A percentile compares a stretch with the other conserved stretches of the same genome.
Evolutionary conservation across 306 rosid species (phyloP).

Genomic region (Lathyrus aphaca): DNA sequence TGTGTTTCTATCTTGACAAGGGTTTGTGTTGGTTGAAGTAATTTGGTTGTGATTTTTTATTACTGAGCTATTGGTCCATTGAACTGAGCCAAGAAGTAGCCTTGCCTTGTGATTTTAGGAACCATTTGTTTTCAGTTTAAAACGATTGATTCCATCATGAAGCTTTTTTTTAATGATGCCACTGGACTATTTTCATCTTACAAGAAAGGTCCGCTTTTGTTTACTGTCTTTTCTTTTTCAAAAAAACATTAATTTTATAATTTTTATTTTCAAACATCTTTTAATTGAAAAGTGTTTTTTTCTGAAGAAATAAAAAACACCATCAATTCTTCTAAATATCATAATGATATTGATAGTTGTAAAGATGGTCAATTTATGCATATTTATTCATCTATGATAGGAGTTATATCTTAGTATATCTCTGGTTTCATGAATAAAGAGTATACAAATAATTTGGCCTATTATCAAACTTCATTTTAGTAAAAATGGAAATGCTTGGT

Average conservation of each 20-base stretch:
- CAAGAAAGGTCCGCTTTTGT: neutral
- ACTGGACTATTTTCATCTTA: neutral
- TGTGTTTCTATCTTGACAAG: conserved; percentile 19
- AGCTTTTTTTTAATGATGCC: neutral
- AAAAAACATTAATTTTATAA: neutral
- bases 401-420: conserved; percentile 3
- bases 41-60: neutral
- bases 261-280: conserved; percentile 2
- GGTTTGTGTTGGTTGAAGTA: conserved; percentile 24
- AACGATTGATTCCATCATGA: neutral
- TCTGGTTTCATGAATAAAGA: conserved; percentile 5
- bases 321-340: neutral
- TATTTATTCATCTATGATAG: conserved; percentile 22
- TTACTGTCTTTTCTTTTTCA: neutral
- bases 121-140: conserved; percentile 1
- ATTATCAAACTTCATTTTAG: conserved; percentile 5
- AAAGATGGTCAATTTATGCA: neutral
- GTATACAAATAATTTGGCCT: neutral
- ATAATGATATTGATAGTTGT: conserved; percentile 2
- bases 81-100: conserved; percentile 19
- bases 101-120: conserved; percentile 17
- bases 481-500: neutral
- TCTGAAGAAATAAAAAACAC: neutral
- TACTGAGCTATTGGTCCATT: conserved; percentile 7
- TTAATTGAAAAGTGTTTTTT: neutral